Base-by-base conservation (phyloP, 305 asterid genomes). In the Fraxinus latifolia region DNA sequence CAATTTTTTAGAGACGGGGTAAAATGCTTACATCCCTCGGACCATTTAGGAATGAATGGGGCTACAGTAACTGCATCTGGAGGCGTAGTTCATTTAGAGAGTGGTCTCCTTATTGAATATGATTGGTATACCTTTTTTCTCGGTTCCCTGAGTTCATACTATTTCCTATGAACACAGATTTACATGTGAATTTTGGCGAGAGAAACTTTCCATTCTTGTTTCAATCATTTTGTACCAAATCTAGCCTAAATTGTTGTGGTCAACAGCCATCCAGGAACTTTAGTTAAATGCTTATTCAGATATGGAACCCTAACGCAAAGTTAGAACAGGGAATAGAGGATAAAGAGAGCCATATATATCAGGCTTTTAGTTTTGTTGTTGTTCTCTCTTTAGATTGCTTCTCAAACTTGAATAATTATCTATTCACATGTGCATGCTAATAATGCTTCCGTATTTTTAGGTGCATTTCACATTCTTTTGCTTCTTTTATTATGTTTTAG, bases 101-200 rank as follows among this genome's bases (percentile, higher is more conserved):
- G 98, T 86, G 99, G 97, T 81, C 90, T 90, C 75, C 83, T 83
- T 68, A 88, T 95, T 82, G 99, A 95, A 88, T 95, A 95, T 84
- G 99, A 95, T 89, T 95, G 99, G 99, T 95, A 91, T 84, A 55
- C 79, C 80, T 80, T 81, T 42, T 79, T 58, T 79, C 55, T 34
- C 77, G 34, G 83, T 84, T 90, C 83, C 17, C 2, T 19, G 67
- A 74, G 76, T 25, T 74, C 62, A 42, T 74, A 36, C 23, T 85
- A 81, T 33, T 79, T 81, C 77, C 73, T 33, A 29, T 78, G 58
- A 31, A 77, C 84, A 76, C 72, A 55, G 53, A 44, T 39, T 74
- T 78, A 73, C 68, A 33, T 78, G 58, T 39, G 58, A 79, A 29
- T 55, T 77, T 79, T 27, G 23, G 14, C 50, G 79, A 17, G 67